These are phyloP conservation scores for Erysimum cheiranthoides DNA, from an alignment of 345 rosid genomes.

Conservation along the genomic window DNA sequence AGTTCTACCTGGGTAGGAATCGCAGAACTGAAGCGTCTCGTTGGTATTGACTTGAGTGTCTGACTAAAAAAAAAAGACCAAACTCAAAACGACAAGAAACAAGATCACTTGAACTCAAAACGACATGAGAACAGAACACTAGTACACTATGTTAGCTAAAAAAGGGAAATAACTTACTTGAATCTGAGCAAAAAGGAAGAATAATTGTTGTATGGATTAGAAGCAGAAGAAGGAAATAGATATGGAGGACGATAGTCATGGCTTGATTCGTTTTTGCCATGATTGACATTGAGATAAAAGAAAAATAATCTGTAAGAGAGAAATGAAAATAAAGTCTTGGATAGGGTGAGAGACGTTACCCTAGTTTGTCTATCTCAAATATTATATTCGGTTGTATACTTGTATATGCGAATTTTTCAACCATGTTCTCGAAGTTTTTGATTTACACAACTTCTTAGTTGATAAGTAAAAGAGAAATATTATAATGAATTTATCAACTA, in stretches of 20 bases:
- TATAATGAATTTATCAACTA: too few relatives aligned
- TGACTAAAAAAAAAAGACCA: neutral
- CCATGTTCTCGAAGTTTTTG: constrained; percentile 22
- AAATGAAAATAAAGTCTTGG: constrained; percentile 13
- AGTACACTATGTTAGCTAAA: neutral
- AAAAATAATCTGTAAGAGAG: neutral
- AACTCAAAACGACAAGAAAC: constrained; percentile 32
- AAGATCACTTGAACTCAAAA: neutral
- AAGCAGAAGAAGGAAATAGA: constrained; percentile 51
- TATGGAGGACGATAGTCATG: neutral
- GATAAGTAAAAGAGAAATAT: neutral
- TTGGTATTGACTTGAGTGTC: constrained; percentile 40
- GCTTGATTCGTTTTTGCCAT: constrained; percentile 54
- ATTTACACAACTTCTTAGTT: too few relatives aligned
- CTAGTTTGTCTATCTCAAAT: constrained; percentile 39
- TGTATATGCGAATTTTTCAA: constrained; percentile 21
- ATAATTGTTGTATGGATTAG: constrained; percentile 51
- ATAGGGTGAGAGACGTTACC: constrained; percentile 34
- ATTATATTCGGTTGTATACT: neutral
- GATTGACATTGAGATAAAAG: constrained; percentile 15
- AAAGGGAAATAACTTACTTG: constrained; percentile 51
- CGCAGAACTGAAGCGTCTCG: constrained; percentile 43
- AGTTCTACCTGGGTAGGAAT: constrained; percentile 35
- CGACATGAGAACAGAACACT: neutral
- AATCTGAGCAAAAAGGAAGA: constrained; percentile 66